Percentiles rank a stretch among this genome's conserved stretches.
phyloP scores from a whole-genome alignment of 169 alveolate genomes.

The Cryptosporidium tyzzeri region DNA sequence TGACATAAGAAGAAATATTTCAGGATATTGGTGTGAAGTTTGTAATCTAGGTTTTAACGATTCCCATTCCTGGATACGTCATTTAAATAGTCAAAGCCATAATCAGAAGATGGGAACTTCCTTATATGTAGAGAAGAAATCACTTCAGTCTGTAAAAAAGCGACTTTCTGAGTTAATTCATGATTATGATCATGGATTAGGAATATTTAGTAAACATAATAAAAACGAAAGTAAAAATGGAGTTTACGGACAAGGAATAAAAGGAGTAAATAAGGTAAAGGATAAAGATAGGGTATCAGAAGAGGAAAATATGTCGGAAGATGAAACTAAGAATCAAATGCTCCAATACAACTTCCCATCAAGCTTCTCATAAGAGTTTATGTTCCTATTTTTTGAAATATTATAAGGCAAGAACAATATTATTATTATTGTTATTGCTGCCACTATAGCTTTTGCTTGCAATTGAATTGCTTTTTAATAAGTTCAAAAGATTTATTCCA shows the following conservation, averaged over 20 bases:
- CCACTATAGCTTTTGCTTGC: not conserved
- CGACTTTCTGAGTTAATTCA: constrained; percentile 21
- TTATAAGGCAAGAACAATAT: not conserved
- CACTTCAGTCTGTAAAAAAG: constrained; percentile 58
- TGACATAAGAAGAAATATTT: not conserved
- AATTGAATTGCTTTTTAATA: constrained; percentile 1
- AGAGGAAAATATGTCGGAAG: not conserved
- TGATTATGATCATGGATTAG: constrained; percentile 8
- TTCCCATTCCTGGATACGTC: constrained; percentile 65
- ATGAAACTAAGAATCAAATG: not conserved
- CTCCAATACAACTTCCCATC: constrained; percentile 26
- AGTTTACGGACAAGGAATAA: not conserved
- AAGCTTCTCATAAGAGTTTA: constrained; percentile 1
- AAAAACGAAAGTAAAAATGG: not conserved
- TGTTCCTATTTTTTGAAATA: not conserved
- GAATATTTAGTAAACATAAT: constrained; percentile 1
- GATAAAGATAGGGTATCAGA: not conserved
- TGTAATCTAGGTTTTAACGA: constrained; percentile 44
- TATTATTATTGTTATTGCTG: not conserved
- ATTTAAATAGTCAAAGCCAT: constrained; percentile 56
- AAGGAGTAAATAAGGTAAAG: not conserved
- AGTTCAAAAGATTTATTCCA: not conserved
- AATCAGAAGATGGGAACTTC: constrained; percentile 50
- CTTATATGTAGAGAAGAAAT: constrained; percentile 40
- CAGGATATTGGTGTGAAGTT: constrained; percentile 62